phyloP scores from a whole-genome alignment of 805 yeast genomes.

The Crinitomyces ghanaensis region DNA sequence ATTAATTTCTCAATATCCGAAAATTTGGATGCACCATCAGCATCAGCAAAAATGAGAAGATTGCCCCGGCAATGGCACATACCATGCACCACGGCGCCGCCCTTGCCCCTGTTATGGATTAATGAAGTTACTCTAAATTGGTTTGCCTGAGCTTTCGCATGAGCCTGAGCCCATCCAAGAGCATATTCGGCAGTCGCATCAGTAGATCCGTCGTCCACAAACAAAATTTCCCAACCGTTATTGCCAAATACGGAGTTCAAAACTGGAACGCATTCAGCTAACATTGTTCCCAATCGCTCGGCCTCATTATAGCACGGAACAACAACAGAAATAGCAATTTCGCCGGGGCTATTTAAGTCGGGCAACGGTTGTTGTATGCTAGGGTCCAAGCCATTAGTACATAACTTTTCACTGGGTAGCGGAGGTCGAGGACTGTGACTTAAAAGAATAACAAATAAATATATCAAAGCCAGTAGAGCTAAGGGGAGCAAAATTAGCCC shows the following conservation, averaged over 20 bases:
- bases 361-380: conserved; percentile 4
- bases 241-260: conserved; percentile 30
- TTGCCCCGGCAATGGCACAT: conserved; percentile 62
- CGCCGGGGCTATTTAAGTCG: conserved; percentile 6
- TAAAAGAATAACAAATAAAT: conserved; percentile 7
- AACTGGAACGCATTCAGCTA: conserved; percentile 34
- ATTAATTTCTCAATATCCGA: conserved; percentile 49
- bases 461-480: conserved; percentile 2
- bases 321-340: conserved; percentile 58
- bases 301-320: conserved; percentile 93
- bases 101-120: conserved; percentile 77
- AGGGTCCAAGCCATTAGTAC: conserved; percentile 1
- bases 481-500: background rate
- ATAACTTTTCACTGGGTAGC: conserved; percentile 6
- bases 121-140: conserved; percentile 61
- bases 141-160: conserved; percentile 40
- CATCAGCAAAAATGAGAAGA: conserved; percentile 82
- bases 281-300: conserved; percentile 42
- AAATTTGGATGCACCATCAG: conserved; percentile 91
- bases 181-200: conserved; percentile 75
- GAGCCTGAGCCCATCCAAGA: conserved; percentile 38
- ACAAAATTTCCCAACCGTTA: conserved; percentile 62
- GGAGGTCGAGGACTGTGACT: conserved; percentile 11
- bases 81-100: conserved; percentile 96
- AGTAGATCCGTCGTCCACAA: conserved; percentile 85